These are phyloP conservation scores for Blastocrithidia nonstop DNA, from an alignment of 208 protist genomes.

Conservation along the genomic window DNA sequence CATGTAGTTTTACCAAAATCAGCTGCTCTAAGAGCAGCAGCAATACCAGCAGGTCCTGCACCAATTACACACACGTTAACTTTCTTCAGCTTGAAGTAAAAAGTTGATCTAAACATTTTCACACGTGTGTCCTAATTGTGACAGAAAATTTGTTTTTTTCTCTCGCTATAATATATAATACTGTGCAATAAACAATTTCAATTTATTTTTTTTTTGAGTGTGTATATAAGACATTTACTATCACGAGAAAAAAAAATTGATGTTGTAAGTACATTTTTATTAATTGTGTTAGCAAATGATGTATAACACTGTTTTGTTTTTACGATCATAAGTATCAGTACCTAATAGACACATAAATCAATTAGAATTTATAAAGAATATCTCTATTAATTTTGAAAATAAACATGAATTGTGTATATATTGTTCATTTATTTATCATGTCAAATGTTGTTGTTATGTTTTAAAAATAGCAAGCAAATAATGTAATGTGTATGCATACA, in stretches of 20 bases:
- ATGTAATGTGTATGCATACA: too few species aligned
- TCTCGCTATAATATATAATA: background rate
- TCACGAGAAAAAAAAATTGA: slow-evolving; percentile 3
- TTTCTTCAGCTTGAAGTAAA: slow-evolving; percentile 13
- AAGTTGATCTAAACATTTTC: slow-evolving; percentile 1
- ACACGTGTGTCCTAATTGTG: background rate
- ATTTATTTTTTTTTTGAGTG: slow-evolving; percentile 4
- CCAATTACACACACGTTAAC: slow-evolving; percentile 83
- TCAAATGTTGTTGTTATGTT: background rate
- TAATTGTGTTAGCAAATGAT: background rate
- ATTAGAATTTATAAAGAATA: slow-evolving; percentile 5
- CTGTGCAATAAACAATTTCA: slow-evolving; percentile 1
- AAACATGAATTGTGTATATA: slow-evolving; percentile 3
- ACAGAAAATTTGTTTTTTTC: slow-evolving; percentile 1
- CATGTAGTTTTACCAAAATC: slow-evolving; percentile 68
- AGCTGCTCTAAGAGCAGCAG: slow-evolving; percentile 51
- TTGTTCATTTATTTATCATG: background rate
- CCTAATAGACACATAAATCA: background rate
- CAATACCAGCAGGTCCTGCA: slow-evolving; percentile 71
- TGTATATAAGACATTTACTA: slow-evolving; percentile 7
- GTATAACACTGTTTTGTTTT: background rate
- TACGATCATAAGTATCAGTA: background rate
- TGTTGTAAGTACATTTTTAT: background rate
- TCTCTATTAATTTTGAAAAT: slow-evolving; percentile 1
- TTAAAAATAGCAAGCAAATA: background rate